Evolutionary conservation across 257 asterid species (phyloP), one percentile per base, ranked within the genome.

Genomic region (Ilex aquifolium): DNA sequence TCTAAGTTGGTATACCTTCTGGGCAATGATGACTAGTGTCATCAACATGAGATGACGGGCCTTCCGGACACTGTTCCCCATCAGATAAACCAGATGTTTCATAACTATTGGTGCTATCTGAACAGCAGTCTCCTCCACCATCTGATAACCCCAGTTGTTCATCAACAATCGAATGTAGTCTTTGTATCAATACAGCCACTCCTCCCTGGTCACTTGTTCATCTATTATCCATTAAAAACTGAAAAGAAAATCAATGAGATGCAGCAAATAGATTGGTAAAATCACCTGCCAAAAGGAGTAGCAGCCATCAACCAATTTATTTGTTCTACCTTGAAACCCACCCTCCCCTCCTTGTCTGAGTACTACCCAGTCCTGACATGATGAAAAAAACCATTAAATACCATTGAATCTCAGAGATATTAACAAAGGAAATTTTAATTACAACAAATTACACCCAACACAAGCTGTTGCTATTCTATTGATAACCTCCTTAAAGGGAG

Each of bases 241-340:
- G 3, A 53, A 53, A 17, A 53, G 6, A 14, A 10, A 53, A 2
- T 2, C 57, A 53, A 4, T 53, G 57, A 53, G 15, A 53, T 7
- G 15, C 11, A 53, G 14, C 10, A 21, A 53, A 14, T 53, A 53
- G 15, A 53, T 15, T 3, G 11, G 15, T 2, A 53, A 27, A 56
- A 44, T 78, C 65, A 85, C 99, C 97, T 93, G 99, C 99, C 99
- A 93, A 77, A 90, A 93, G 42, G 99, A 93, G 79, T 93, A 93
- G 85, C 99, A 93, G 56, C 97, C 99, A 59, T 93, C 99, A 32
- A 93, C 99, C 81, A 93, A 71, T 76, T 93, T 93, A 74, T 93
- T 93, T 72, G 97, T 85, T 80, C 99, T 85, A 54, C 99, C 99
- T 79, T 93, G 99, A 78, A 93, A 90, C 66, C 99, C 99, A 66